Percentiles rank a stretch among this genome's conserved stretches.
Conservation (phyloP, 306 rosid species). For the Rosa multiflora region DNA sequence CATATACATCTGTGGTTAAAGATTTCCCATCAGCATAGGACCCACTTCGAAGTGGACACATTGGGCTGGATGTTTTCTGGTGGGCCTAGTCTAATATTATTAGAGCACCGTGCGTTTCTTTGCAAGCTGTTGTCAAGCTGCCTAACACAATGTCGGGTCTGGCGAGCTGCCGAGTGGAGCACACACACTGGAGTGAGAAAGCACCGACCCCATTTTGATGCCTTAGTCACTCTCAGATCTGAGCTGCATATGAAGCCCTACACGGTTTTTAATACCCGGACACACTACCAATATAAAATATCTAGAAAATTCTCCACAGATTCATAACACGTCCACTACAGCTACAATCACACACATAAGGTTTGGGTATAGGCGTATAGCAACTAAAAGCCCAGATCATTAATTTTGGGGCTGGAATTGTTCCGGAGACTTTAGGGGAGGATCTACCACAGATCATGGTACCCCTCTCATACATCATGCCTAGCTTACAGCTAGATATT, state of each 20-base stretch:
- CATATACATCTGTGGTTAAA: conserved; percentile 26
- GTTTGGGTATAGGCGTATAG: neutral
- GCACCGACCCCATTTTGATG: conserved; percentile 21
- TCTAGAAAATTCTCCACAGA: neutral
- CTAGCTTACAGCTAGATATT: neutral
- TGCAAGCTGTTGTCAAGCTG: conserved; percentile 41
- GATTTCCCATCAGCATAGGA: conserved; percentile 22
- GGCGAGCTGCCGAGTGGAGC: conserved; percentile 23
- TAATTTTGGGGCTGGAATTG: neutral
- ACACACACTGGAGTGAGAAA: conserved; percentile 14
- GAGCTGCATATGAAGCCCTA: neutral
- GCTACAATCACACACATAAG: neutral
- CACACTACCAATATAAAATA: neutral
- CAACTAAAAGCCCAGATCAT: neutral
- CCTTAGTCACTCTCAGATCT: conserved; percentile 28
- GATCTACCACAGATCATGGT: neutral
- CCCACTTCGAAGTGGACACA: conserved; percentile 13
- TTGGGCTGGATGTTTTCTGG: conserved; percentile 18
- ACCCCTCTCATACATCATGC: neutral
- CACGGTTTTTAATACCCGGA: neutral
- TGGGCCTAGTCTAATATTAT: conserved; percentile 36
- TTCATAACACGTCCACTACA: neutral
- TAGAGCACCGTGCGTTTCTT: conserved; percentile 25
- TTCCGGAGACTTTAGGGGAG: neutral
- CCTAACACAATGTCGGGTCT: conserved; percentile 36